Evolutionary conservation across 495 filamentous ascomycete genomes (phyloP), one percentile per base, ranked within the genome.

Genomic region (Extremus antarcticus): DNA sequence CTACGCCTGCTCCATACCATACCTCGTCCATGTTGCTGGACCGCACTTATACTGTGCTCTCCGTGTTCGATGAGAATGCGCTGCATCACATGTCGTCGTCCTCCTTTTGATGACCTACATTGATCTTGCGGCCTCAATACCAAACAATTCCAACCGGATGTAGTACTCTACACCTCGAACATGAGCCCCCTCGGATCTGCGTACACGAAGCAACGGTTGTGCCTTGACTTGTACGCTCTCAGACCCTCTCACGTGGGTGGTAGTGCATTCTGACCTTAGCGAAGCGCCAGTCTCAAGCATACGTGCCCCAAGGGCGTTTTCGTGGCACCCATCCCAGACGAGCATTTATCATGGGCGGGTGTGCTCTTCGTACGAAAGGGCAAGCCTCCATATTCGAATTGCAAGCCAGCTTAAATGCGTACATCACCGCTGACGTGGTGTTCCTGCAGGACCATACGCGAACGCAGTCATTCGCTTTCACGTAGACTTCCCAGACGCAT

Each of bases 351-450:
- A 25, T 97, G 91, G 91, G 83, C 78, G 51, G 89, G 89, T n/a
- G 83, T 94, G 8, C 71, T 96, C 4, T 96, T 96, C 64, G 81
- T 94, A 50, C 86, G 89, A 38, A 85, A 85, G 73, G 91, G 90
- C 86, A 66, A 9, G 55, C 39, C 41, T 7, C 19, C 13, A 35
- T 43, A 22, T 25, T 2, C n/a, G 11, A 3, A n/a, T 3, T n/a
- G 17, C 10, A 21, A n/a, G 15, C 2, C 9, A 19, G 24, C 48
- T 9, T 4, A n/a, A n/a, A 22, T 3, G 2, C 48, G 17, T 50
- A 11, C 35, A 51, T 51, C 24, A n/a, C n/a, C 29, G 9, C 35
- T 39, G 35, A 39, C 35, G n/a, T 20, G 23, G 24, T 16, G 2
- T n/a, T 19, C 11, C 23, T 9, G 29, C 29, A 90, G 89, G 91